Evolutionary conservation across 345 rosid species (phyloP), one percentile per base, ranked within the genome.

Genomic region (Boechera divaricarpa): DNA sequence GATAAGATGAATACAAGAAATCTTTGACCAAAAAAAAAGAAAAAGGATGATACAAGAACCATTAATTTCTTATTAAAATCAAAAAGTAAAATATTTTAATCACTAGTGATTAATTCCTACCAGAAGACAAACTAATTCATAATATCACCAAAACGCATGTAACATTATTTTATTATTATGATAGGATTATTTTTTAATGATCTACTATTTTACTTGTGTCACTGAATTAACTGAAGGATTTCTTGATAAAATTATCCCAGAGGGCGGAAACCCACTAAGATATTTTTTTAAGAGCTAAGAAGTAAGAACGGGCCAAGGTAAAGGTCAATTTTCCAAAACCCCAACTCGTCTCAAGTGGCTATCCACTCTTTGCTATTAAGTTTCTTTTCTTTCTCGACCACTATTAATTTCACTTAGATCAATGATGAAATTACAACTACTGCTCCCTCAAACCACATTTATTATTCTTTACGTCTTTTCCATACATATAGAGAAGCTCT

Each of bases 361-460:
- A 18, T 48, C 67, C 28, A 75, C 73, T 75, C 72, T 66, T 52
- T 49, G 24, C 65, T 55, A 45, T 65, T 73, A 11, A 52, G 26
- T 29, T 21, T 39, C 10, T 63, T 75, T 59, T 67, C 78, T 75
- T 58, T 75, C 73, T 59, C 79, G 73, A 75, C 79, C 73, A 75
- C 59, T 28, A 36, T 6, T 18, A 16, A 5, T 47, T 44, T 66
- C 18, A 10, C 58, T 8, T 55, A 65, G 12, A 21, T 35, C 2
- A 33, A 29, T 53, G 42, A 31, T 24, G 33, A 28, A 73, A 61
- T 10, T 38, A 48, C 1, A 28, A 10, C 39, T 29, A 10, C 28
- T 56, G 32, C 63, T 28, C 28, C 10, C 21, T 21, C 21, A 29
- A 38, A 38, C 62, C 33, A 52, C 41, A 31, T 8, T 10, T 35